Evolutionary conservation across 257 asterid genomes (phyloP), one percentile per base, ranked within the genome.

Genomic region (Nicotiana noctiflora): DNA sequence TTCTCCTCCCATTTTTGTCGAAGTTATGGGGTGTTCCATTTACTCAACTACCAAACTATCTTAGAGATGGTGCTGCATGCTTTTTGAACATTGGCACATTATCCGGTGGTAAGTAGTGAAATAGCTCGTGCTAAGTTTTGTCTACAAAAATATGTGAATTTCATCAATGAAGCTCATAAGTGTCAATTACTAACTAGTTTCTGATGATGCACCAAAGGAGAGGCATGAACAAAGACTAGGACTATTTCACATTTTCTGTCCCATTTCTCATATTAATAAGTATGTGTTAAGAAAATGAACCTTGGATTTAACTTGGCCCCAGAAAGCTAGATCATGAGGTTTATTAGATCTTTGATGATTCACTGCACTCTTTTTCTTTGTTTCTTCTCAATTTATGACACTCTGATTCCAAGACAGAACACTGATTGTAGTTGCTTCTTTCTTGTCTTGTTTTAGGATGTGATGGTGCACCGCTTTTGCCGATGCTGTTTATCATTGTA

Each of bases 61-160:
- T 92, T 78, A 94, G 89, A 90, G 98, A 94, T 84, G 98, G 99
- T 67, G 93, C 95, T 29, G 98, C 99, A 80, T 96, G 99, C 89
- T 94, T 96, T 89, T 86, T 96, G 91, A 96, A 94, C 87, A 84
- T 86, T 11, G 97, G 98, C 80, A 83, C 89, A 84, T 84, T 90
- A 89, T 84, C 74, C 23, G 51, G 82, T 79, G 61, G 79, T 74
- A 49, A 74, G 79, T 49, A 49, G 62, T 74, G 21, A 14, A 23
- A 49, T 23, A 49, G 17, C 25, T 49, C 13, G 79, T 6, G 25
- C 2, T 62, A 4, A 62, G 68, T 3, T 62, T 62, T 19, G 2
- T 62, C 68, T 25, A 62, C 2, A 10, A 5, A 25, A 62, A 10
- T 27, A 62, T 23, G 9, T 12, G 4, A 6, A 25, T 62, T 62